A percentile compares a stretch with the other conserved stretches of the same genome.
Evolutionary conservation across 305 asterid species (phyloP).

Genomic region (Fraxinus velutina): DNA sequence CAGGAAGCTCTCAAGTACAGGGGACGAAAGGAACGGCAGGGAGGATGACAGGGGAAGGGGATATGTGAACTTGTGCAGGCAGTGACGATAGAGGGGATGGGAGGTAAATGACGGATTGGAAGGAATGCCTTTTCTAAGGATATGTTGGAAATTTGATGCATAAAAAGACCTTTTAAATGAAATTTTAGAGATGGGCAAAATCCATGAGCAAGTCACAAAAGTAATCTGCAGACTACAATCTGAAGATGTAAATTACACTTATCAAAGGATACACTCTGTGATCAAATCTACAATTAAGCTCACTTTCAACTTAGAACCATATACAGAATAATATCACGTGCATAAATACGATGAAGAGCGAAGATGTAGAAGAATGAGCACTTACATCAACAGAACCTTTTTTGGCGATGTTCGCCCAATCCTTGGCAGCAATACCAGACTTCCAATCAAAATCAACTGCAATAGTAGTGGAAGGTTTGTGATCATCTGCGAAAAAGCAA

Average conservation of each 20-base stretch:
- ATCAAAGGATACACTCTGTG: neutral
- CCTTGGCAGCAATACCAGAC: constrained; percentile 91
- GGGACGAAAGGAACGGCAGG: neutral
- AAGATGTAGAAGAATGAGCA: neutral
- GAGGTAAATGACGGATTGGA: neutral
- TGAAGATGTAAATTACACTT: neutral
- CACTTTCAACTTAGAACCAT: neutral
- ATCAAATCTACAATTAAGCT: constrained; percentile 7
- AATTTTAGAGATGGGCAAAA: neutral
- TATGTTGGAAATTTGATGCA: neutral
- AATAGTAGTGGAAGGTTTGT: constrained; percentile 52
- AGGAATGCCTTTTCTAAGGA: neutral
- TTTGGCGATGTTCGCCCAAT: constrained; percentile 86
- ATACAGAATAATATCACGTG: constrained; percentile 4
- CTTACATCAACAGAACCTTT: constrained; percentile 92
- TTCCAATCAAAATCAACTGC: constrained; percentile 87
- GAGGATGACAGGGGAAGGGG: neutral
- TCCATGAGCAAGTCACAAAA: neutral
- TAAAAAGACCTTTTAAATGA: neutral
- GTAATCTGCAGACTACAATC: neutral
- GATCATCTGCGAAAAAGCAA: constrained; percentile 74
- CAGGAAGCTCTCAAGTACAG: neutral
- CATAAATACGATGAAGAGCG: neutral
- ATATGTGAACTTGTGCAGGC: neutral
- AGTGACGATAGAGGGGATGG: neutral